These are phyloP conservation scores for Gossypium bickii DNA, from an alignment of 345 rosid species.

Conservation along the genomic window DNA sequence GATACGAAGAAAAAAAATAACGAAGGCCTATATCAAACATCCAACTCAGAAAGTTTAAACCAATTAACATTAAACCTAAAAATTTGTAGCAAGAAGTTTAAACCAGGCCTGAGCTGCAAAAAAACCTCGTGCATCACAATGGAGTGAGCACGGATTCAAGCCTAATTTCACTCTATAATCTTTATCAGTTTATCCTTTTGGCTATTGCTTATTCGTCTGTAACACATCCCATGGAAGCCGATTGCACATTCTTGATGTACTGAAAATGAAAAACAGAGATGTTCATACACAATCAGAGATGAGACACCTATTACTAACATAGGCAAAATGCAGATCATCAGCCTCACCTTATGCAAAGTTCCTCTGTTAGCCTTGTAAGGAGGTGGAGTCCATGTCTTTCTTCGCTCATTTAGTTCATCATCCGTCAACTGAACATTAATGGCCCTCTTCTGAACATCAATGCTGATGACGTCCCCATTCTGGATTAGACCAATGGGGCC, in stretches of 20 bases:
- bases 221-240: constrained; percentile 87
- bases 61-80: no score
- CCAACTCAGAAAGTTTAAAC: no score
- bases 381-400: constrained; percentile 73
- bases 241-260: constrained; percentile 90
- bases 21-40: no score
- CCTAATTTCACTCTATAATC: not conserved
- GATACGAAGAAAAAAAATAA: no score
- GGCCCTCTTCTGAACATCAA: constrained; percentile 67
- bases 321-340: not conserved
- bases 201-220: constrained; percentile 60
- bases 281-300: not conserved
- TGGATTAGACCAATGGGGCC: constrained; percentile 88
- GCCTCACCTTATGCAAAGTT: constrained; percentile 64
- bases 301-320: not conserved
- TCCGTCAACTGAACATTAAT: constrained; percentile 68
- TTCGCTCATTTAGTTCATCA: constrained; percentile 61
- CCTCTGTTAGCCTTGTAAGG: constrained; percentile 69
- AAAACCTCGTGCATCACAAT: not conserved
- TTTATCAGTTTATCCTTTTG: not conserved
- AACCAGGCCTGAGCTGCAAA: not conserved
- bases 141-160: not conserved
- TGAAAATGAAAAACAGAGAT: constrained; percentile 27
- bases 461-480: constrained; percentile 67
- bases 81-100: no score